These are phyloP conservation scores for Juncus inflexus DNA, from an alignment of 176 grass and related monocot species.

Conservation along the genomic window DNA sequence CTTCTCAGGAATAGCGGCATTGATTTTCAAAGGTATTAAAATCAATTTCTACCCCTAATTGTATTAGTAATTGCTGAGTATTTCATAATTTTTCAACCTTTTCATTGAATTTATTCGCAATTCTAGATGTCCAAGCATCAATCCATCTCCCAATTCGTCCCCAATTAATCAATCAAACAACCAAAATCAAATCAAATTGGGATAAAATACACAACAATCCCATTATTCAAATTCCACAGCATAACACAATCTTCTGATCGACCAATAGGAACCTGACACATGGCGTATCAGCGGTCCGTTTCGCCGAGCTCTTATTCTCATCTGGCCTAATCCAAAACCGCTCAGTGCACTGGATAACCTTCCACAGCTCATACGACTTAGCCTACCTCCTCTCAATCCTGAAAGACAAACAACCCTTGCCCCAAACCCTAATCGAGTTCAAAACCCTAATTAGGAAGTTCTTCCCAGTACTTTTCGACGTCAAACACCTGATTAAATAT, in stretches of 20 bases:
- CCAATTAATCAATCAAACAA: too few species aligned
- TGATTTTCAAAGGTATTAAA: too few species aligned
- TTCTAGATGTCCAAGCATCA: too few species aligned
- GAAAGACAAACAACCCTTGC: constrained; percentile 29
- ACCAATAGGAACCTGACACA: constrained; percentile 15
- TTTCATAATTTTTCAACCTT: too few species aligned
- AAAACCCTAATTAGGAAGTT: constrained; percentile 54
- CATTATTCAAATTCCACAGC: too few species aligned
- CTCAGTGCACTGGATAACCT: constrained; percentile 53
- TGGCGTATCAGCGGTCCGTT: constrained; percentile 35
- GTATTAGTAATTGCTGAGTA: too few species aligned
- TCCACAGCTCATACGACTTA: constrained; percentile 64
- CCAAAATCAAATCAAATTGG: too few species aligned
- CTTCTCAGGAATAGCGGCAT: constrained; percentile 25
- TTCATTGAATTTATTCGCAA: too few species aligned
- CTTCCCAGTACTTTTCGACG: constrained; percentile 58
- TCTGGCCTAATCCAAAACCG: constrained; percentile 48
- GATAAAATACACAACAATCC: too few species aligned
- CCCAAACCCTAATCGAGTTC: constrained; percentile 42
- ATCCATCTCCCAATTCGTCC: too few species aligned
- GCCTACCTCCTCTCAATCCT: constrained; percentile 56
- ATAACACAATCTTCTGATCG: constrained; percentile 36
- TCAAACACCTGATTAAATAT: constrained; percentile 64
- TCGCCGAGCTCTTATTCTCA: constrained; percentile 65
- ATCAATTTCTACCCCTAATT: too few species aligned